Base-by-base conservation (phyloP, 257 asterid genomes). In the Cordia subcordata region DNA sequence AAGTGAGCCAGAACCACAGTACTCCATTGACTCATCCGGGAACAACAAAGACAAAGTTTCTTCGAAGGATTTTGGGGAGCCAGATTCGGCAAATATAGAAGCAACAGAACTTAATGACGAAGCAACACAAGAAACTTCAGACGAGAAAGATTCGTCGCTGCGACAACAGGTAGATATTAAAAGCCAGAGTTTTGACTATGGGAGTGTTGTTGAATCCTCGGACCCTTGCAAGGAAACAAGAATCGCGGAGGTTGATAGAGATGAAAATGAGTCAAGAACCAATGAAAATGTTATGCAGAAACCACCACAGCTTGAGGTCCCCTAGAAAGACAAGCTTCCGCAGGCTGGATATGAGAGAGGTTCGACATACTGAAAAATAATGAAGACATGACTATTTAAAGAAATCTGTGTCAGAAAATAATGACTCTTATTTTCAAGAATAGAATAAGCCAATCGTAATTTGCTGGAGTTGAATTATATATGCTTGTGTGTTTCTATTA, bases 131-230 rank as follows among this genome's bases (percentile, higher is more conserved):
- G 42, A 40, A 20, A 32, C 23, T 38, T 21, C 63, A 8, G 53
- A 62, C 33, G 22, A 15, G 5, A 49, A 55, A 47, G 56, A 20
- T 35, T 22, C n/a, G 39, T 35, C 66, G 6, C 9, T 0, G 40
- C 63, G 54, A 57, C 64, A 53, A 5, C 42, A 58, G n/a, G 62
- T 33, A 21, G 37, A 32, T 62, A 44, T 53, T 53, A 54, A 55
- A 65, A 16, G 18, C 8, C 44, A 33, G 19, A 38, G 20, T 45
- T 37, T 19, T 17, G 32, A 27, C 12, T n/a, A 64, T 32, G 63
- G 55, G 8, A 23, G 50, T 53, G 22, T 14, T 20, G 20, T 8
- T 8, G 62, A 46, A 51, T 16, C 50, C 13, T 17, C 13, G 11
- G 68, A 60, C 39, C 40, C 11, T 15, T n/a, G 8, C 38, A 12